Conservation (phyloP, 2,329 filamentous ascomycete genomes). For the Fusarium pininemorale region DNA sequence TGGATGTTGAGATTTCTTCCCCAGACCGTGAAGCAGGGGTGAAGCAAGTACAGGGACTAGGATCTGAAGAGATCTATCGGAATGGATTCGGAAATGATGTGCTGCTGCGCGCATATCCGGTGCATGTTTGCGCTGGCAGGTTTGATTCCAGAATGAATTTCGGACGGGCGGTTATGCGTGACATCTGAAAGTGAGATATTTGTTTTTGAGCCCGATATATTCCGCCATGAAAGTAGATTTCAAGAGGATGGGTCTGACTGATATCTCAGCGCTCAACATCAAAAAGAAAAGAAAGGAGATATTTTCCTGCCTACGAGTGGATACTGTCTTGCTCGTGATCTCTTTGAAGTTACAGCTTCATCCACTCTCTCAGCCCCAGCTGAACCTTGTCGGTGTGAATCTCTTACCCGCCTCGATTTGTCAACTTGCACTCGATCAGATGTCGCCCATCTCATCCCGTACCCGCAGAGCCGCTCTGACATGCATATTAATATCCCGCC, state of each 20-base stretch:
- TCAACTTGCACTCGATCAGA: background rate
- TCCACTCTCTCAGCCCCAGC: background rate
- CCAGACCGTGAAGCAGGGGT: slow-evolving; percentile 3
- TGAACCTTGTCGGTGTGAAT: background rate
- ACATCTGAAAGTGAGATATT: slow-evolving; percentile 25
- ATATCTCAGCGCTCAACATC: slow-evolving; percentile 6
- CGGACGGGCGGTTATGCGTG: slow-evolving; percentile 22
- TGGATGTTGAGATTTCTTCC: slow-evolving; percentile 9
- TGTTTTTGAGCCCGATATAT: slow-evolving; percentile 4
- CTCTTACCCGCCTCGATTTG: background rate
- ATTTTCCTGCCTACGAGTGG: background rate
- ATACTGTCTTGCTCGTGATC: background rate
- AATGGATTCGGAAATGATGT: slow-evolving; percentile 19
- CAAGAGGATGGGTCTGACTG: background rate
- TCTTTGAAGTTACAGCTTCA: background rate
- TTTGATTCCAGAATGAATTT: slow-evolving; percentile 2
- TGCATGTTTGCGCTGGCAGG: slow-evolving; percentile 3
- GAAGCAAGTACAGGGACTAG: background rate
- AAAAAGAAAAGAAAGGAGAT: background rate
- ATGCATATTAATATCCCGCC: slow-evolving; percentile 12
- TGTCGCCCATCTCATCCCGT: background rate
- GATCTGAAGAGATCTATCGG: slow-evolving; percentile 18
- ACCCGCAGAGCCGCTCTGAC: slow-evolving; percentile 9
- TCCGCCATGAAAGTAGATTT: background rate
- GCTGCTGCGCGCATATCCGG: slow-evolving; percentile 13